These are phyloP conservation scores for Pisolithus microcarpus DNA, from an alignment of 768 basidiomycete genomes.

Conservation along the genomic window DNA sequence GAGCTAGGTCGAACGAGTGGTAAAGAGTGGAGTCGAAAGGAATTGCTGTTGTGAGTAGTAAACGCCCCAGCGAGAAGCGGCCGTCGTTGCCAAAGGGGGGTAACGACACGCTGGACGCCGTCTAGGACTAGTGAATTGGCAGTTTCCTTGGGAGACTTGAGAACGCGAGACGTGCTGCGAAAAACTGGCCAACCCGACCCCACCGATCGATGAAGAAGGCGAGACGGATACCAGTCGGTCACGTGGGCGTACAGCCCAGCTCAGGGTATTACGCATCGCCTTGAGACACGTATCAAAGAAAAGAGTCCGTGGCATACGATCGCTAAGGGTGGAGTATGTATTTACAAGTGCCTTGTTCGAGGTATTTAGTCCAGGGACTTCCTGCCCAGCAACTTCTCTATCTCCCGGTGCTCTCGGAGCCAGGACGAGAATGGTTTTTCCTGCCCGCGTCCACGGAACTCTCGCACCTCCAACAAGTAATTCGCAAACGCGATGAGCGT, in stretches of 20 bases:
- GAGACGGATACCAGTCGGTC: constrained; percentile 15
- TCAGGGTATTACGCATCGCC: no score
- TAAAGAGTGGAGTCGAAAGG: constrained; percentile 16
- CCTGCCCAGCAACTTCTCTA: constrained; percentile 62
- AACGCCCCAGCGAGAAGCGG: constrained; percentile 9
- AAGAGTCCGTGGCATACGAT: no score
- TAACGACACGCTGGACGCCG: constrained; percentile 2
- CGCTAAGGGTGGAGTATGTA: neutral
- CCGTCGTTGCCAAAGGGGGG: constrained; percentile 3
- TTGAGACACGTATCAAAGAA: no score
- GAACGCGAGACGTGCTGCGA: neutral
- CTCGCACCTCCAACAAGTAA: constrained; percentile 72
- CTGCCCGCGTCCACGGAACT: constrained; percentile 31
- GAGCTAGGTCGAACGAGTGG: neutral
- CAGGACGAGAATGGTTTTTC: constrained; percentile 68
- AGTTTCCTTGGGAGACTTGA: neutral
- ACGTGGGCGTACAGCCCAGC: constrained; percentile 9
- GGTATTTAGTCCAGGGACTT: constrained; percentile 55
- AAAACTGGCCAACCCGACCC: neutral
- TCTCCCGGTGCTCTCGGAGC: constrained; percentile 80
- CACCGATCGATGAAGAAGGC: constrained; percentile 7
- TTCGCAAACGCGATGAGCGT: constrained; percentile 92
- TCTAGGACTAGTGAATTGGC: neutral
- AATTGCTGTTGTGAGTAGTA: constrained; percentile 12
- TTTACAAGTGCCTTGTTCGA: neutral